Evolutionary conservation across 2,329 filamentous ascomycete genomes (phyloP), one percentile per base, ranked within the genome.

Genomic region (Colletotrichum australisinense): DNA sequence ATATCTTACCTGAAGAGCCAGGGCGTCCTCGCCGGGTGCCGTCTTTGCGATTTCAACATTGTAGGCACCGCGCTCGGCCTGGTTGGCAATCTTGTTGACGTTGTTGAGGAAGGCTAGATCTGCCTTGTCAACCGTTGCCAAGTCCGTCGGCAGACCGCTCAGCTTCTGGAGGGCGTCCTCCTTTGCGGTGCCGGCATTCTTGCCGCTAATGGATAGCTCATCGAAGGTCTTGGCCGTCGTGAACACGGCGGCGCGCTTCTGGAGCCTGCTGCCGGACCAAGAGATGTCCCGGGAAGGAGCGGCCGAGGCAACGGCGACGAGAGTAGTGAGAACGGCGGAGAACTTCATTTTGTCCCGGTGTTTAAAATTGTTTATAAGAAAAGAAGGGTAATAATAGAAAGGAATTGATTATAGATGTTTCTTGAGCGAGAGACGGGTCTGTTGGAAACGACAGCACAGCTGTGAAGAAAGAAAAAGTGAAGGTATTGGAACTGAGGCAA

Each of bases 21-120:
- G 84, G 1, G 84, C 86, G 26, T 81, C 84, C 63, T 81, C 84
- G 5, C 86, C 87, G 6, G 77, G 80, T 0, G 85, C 86, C 5
- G 83, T 85, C 9, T 83, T 85, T 68, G 70, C 66, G 67, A 90
- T 87, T 11, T 88, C 88, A 2, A 84, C 78, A 76, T 90, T 89
- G 80, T 90, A 91, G 2, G 84, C 88, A 1, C 85, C 80, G 0
- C 78, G 81, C 77, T 90, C 89, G 1, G 88, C 88, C 64, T 86
- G 82, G 76, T 90, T 89, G 69, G 86, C 86, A 22, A 86, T 87
- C 63, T 83, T 79, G 75, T 89, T 88, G 74, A 88, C 87, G 2
- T 81, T 83, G 75, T 86, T 82, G 63, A 90, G 81, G 76, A 88
- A 84, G 14, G 83, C 81, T 26, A 89, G 78, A 74, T 91, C 88